Percentiles rank a stretch among this genome's conserved stretches.
Conservation (phyloP, 495 filamentous ascomycete species). For the Penicillium coffeae region DNA sequence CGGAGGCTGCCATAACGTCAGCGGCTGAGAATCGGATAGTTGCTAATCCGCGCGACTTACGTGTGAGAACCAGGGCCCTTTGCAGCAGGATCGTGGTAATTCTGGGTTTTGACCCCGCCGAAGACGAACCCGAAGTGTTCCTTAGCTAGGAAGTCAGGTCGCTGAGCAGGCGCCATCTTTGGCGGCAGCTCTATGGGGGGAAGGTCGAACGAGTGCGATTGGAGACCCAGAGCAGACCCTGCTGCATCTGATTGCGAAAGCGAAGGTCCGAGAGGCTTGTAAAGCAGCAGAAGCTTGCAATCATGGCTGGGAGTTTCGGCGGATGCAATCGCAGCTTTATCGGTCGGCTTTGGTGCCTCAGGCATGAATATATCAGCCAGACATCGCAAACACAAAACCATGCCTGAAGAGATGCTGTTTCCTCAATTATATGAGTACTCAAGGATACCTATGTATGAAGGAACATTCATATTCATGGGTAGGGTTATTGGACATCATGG, state of each 20-base stretch:
- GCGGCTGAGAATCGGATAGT: slow-evolving; percentile 3
- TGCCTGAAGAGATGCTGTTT: no score
- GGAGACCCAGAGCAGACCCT: slow-evolving; percentile 7
- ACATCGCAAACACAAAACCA: no score
- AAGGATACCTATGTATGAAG: no score
- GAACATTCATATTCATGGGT: no score
- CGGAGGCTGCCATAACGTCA: slow-evolving; percentile 45
- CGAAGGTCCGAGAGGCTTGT: slow-evolving; percentile 1
- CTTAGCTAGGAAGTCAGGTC: slow-evolving; percentile 55
- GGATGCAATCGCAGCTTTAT: slow-evolving; percentile 2
- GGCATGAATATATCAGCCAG: no score
- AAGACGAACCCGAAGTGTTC: slow-evolving; percentile 60
- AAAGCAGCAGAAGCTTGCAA: slow-evolving; percentile 1
- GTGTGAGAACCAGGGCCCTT: slow-evolving; percentile 50
- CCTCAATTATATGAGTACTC: no score
- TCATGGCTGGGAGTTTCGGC: not conserved
- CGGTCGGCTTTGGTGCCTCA: slow-evolving; percentile 17
- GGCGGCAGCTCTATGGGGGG: slow-evolving; percentile 13
- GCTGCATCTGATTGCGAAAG: slow-evolving; percentile 15
- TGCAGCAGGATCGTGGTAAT: slow-evolving; percentile 57
- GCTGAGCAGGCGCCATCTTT: slow-evolving; percentile 49
- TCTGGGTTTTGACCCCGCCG: slow-evolving; percentile 53
- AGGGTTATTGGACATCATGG: no score
- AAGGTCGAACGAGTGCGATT: slow-evolving; percentile 10
- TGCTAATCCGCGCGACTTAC: slow-evolving; percentile 29